A percentile compares a stretch with the other conserved stretches of the same genome.
Evolutionary conservation across 768 basidiomycete species (phyloP).

Genomic region (Leucocoprinus leucothites): DNA sequence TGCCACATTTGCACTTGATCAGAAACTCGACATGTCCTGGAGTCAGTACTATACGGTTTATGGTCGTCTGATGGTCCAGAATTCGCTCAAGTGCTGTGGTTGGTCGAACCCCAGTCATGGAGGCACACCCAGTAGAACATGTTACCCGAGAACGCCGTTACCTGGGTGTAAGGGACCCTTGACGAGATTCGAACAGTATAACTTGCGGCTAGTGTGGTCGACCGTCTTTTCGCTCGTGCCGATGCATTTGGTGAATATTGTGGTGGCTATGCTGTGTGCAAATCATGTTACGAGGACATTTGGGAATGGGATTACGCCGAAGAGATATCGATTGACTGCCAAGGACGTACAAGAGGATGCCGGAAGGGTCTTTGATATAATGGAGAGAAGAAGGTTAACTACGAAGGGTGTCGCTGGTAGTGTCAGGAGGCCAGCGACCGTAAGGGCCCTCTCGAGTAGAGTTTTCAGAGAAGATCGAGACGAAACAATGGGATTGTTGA

Average conservation of each 20-base stretch:
- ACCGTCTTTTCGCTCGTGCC: slow-evolving; percentile 55
- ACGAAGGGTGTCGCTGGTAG: background rate
- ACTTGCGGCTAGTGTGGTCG: slow-evolving; percentile 45
- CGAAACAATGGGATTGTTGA: slow-evolving; percentile 4
- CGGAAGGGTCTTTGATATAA: slow-evolving; percentile 25
- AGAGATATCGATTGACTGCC: slow-evolving; percentile 50
- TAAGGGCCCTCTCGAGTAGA: slow-evolving; percentile 19
- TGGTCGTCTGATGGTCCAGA: slow-evolving; percentile 57
- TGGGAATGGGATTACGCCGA: slow-evolving; percentile 63
- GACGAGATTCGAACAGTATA: slow-evolving; percentile 46
- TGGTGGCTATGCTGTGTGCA: slow-evolving; percentile 58
- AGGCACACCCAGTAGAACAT: slow-evolving; percentile 51
- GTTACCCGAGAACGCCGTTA: slow-evolving; percentile 58
- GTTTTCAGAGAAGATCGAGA: slow-evolving; percentile 22
- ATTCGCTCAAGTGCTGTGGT: slow-evolving; percentile 63
- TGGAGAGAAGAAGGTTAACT: background rate
- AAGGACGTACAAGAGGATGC: slow-evolving; percentile 43
- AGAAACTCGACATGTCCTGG: slow-evolving; percentile 69
- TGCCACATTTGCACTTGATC: slow-evolving; percentile 54
- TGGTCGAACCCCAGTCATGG: slow-evolving; percentile 61
- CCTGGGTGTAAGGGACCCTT: slow-evolving; percentile 69
- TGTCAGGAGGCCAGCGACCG: slow-evolving; percentile 18
- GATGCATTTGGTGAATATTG: slow-evolving; percentile 57
- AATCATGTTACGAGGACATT: slow-evolving; percentile 64
- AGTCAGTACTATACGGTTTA: slow-evolving; percentile 54